Base-by-base conservation (phyloP, 257 asterid species). In the Gynochthodes officinalis region DNA sequence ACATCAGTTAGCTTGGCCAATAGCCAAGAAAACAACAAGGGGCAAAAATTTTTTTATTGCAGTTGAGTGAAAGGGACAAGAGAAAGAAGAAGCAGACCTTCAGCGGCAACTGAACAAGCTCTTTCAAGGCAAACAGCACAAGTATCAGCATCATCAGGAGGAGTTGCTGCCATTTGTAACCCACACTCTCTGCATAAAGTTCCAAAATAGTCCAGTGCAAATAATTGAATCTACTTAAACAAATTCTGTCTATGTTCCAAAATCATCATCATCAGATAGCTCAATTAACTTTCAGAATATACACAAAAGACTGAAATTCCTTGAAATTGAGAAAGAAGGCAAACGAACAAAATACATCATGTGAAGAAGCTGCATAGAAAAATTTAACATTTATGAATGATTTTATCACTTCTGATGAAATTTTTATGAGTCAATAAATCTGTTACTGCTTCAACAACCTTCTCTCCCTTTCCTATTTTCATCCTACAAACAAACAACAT, bases 61-160 rank as follows among this genome's bases (percentile, higher is more conserved):
- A 43, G 14, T n/a, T 33, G 54, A 39, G 32, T 5, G 19, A 74
- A 43, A 67, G 42, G 73, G 44, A 40, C 4, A 69, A 27, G 59
- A 43, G 27, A 72, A 54, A 49, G 50, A 79, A 71, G 70, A 27
- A 25, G 49, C 73, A 32, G 37, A 90, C 97, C 98, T 88, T 86
- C 91, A 28, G 97, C 96, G 68, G 96, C 90, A 27, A 93, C 97
- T 46, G 85, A 74, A 79, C 97, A 93, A 42, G 89, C 84, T 79
- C 98, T 84, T 86, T 93, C 98, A 75, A 93, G 81, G 86, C 98
- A 93, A 82, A 93, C 97, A 18, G 96, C 93, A 78, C 98, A 91
- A 53, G 84, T 85, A 74, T 93, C 97, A 18, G 88, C 74, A 67
- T 89, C 98, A 75, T 91, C 96, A 48, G 96, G 81, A 35, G 86